Percentiles rank a stretch among this genome's conserved stretches.
phyloP scores from a whole-genome alignment of 768 basidiomycete species.

The Chalciporus pseudorubinellus region DNA sequence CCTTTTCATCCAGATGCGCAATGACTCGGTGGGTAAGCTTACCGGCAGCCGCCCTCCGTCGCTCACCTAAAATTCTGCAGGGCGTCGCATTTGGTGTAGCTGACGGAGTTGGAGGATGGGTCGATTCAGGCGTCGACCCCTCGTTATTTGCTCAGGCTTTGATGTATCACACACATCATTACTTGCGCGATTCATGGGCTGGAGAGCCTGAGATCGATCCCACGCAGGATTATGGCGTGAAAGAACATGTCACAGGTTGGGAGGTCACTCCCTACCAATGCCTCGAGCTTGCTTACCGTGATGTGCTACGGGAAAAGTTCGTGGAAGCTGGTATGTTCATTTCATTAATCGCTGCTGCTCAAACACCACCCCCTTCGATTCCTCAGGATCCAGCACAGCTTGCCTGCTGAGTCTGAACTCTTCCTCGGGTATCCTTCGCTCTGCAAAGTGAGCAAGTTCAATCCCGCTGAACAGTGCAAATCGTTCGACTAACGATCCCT shows the following conservation, averaged over 20 bases:
- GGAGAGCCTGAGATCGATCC: conserved; percentile 84
- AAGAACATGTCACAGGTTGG: conserved; percentile 66
- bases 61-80: conserved; percentile 38
- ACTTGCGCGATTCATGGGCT: conserved; percentile 71
- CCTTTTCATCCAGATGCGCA: conserved; percentile 57
- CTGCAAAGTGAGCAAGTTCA: conserved; percentile 61
- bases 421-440: conserved; percentile 68
- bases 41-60: conserved; percentile 5
- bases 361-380: conserved; percentile 1
- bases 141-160: conserved; percentile 88
- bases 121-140: conserved; percentile 78
- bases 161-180: conserved; percentile 82
- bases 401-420: conserved; percentile 74
- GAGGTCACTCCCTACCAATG: conserved; percentile 67
- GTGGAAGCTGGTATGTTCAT: conserved; percentile 48
- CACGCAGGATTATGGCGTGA: conserved; percentile 66
- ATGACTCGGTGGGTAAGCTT: conserved; percentile 63
- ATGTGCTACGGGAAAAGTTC: conserved; percentile 62
- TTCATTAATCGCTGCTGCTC: conserved; percentile 15
- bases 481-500: conserved; percentile 7
- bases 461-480: not conserved
- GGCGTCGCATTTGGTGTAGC: conserved; percentile 81
- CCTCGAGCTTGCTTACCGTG: conserved; percentile 67
- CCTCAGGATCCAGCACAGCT: conserved; percentile 78
- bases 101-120: conserved; percentile 95